Evolutionary conservation across 352 stramenopile genomes (phyloP).

Genomic region (Globisporangium camurandrum): DNA sequence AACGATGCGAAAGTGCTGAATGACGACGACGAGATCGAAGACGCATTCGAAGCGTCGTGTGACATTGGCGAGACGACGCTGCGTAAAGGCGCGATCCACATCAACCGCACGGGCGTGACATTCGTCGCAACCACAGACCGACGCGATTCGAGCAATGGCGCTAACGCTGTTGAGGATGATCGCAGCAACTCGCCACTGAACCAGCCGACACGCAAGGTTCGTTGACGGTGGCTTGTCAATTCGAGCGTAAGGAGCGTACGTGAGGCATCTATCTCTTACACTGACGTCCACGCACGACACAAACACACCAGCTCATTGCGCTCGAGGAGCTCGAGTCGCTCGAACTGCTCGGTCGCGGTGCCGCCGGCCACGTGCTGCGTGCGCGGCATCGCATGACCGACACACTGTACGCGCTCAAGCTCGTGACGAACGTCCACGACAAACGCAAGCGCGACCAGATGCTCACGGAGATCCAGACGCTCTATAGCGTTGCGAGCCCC

Average conservation of each 20-base stretch:
- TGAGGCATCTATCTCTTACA: no score
- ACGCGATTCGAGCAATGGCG: no score
- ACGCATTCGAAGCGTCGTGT: slow-evolving; percentile 57
- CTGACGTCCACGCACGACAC: no score
- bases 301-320: slow-evolving; percentile 31
- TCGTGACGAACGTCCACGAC: slow-evolving; percentile 74
- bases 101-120: slow-evolving; percentile 57
- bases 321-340: slow-evolving; percentile 47
- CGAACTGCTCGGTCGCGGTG: slow-evolving; percentile 48
- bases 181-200: no score
- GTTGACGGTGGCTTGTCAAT: no score
- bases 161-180: no score
- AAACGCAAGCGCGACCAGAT: slow-evolving; percentile 67
- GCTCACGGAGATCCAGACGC: slow-evolving; percentile 68
- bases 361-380: slow-evolving; percentile 58
- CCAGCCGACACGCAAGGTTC: no score
- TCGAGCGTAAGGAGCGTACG: no score
- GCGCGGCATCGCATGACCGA: slow-evolving; percentile 28
- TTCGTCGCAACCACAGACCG: slow-evolving; percentile 17
- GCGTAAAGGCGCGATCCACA: slow-evolving; percentile 52
- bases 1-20: slow-evolving; percentile 1
- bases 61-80: slow-evolving; percentile 71
- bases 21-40: slow-evolving; percentile 19
- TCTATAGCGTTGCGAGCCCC: slow-evolving; percentile 63
- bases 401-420: slow-evolving; percentile 53